phyloP scores from a whole-genome alignment of 805 yeast species.

The Teunomyces panamensis region DNA sequence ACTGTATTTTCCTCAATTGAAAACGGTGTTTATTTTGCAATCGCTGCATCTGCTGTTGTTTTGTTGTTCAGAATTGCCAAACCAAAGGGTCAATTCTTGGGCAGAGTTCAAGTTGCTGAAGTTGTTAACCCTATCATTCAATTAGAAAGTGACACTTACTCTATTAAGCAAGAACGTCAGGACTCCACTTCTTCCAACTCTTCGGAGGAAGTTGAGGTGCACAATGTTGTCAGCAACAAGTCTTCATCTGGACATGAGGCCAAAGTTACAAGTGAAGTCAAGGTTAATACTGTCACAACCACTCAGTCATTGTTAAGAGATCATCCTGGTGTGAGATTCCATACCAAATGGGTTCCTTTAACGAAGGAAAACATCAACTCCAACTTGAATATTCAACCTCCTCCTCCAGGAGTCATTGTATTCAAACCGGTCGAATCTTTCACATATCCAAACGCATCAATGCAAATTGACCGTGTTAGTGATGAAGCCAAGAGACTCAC shows the following conservation, averaged over 20 bases:
- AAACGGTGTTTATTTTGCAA: constrained; percentile 86
- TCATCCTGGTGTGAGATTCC: constrained; percentile 42
- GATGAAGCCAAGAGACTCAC: constrained; percentile 65
- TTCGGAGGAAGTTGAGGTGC: constrained; percentile 38
- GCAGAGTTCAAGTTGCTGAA: constrained; percentile 69
- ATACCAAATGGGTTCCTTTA: constrained; percentile 70
- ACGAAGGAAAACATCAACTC: constrained; percentile 50
- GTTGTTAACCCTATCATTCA: constrained; percentile 58
- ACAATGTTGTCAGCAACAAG: constrained; percentile 38
- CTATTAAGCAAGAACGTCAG: constrained; percentile 5
- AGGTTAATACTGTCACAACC: constrained; percentile 9
- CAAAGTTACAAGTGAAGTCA: constrained; percentile 7
- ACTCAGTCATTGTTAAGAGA: constrained; percentile 21
- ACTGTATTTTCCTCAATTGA: constrained; percentile 81
- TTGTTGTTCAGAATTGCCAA: constrained; percentile 71
- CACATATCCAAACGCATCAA: constrained; percentile 76
- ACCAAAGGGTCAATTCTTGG: constrained; percentile 82
- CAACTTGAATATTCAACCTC: constrained; percentile 59
- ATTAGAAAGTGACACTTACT: constrained; percentile 13
- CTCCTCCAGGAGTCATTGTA: constrained; percentile 89
- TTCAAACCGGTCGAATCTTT: constrained; percentile 80
- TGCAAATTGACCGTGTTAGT: constrained; percentile 64
- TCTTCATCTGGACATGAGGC: constrained; percentile 10
- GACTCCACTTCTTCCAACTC: constrained; percentile 16
- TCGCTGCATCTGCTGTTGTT: constrained; percentile 76